Evolutionary conservation across 345 rosid species (phyloP).

Genomic region (Eucalyptus sp.): DNA sequence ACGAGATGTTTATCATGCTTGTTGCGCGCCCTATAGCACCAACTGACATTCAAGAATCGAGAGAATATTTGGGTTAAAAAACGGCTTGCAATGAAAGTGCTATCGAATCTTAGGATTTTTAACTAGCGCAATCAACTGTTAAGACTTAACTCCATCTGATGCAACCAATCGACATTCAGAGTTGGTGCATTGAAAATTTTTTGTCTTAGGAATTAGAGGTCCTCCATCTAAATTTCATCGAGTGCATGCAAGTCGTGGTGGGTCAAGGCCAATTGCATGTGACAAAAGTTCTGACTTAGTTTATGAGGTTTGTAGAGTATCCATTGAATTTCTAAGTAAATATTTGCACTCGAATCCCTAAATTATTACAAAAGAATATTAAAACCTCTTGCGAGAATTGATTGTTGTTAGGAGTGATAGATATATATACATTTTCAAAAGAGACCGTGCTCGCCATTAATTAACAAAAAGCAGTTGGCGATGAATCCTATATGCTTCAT

Average conservation of each 20-base stretch:
- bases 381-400: background rate
- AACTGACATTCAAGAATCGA: background rate
- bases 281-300: background rate
- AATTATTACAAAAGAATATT: background rate
- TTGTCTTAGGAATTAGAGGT: background rate
- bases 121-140: background rate
- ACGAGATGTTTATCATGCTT: background rate
- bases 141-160: background rate
- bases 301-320: background rate
- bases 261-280: background rate
- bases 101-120: background rate
- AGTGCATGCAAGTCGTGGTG: background rate
- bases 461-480: background rate
- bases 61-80: background rate
- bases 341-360: background rate
- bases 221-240: fast-evolving
- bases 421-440: background rate
- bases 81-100: no score
- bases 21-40: background rate
- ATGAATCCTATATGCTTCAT: background rate
- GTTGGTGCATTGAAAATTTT: fast-evolving
- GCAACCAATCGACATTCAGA: background rate
- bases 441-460: background rate
- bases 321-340: background rate
- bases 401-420: background rate